Conservation (phyloP, 2,329 filamentous ascomycete species). For the Cryphonectria naterciae region DNA sequence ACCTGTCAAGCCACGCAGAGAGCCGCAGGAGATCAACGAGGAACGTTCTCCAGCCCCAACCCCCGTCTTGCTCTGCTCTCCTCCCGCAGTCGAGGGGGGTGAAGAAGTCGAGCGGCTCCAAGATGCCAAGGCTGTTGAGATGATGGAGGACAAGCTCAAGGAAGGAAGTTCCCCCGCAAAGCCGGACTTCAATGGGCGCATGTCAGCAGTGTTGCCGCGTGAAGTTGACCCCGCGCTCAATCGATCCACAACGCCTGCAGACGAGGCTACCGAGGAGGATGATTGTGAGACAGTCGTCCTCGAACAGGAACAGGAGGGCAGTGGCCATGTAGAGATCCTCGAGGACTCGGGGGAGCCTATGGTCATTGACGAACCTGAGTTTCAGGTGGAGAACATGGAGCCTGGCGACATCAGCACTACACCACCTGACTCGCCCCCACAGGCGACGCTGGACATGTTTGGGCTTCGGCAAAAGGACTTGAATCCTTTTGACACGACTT, state of each 20-base stretch:
- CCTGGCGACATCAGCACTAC: constrained; percentile 33
- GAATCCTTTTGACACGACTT: constrained; percentile 45
- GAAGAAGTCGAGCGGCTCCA: constrained; percentile 7
- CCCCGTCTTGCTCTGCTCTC: constrained; percentile 18
- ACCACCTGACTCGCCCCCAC: constrained; percentile 37
- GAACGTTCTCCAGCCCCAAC: constrained; percentile 25
- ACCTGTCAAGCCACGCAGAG: constrained; percentile 42
- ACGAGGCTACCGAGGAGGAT: constrained; percentile 23
- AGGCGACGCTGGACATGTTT: constrained; percentile 40
- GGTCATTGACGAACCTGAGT: constrained; percentile 38
- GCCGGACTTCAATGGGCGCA: constrained; percentile 16
- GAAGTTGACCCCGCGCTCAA: constrained; percentile 36
- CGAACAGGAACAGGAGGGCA: constrained; percentile 29
- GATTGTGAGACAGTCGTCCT: constrained; percentile 30
- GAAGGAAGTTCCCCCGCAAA: constrained; percentile 1
- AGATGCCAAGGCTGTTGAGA: constrained; percentile 6
- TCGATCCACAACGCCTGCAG: constrained; percentile 16
- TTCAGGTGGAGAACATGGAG: constrained; percentile 28
- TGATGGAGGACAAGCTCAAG: constrained; percentile 16
- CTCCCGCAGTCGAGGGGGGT: constrained; percentile 7
- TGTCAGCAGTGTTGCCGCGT: constrained; percentile 36
- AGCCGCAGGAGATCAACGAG: constrained; percentile 36
- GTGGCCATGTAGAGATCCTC: background rate
- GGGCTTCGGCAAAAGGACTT: constrained; percentile 54
- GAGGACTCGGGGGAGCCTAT: constrained; percentile 31